Evolutionary conservation across 202 grass and related monocot species (phyloP).

Genomic region (Zizania palustris): DNA sequence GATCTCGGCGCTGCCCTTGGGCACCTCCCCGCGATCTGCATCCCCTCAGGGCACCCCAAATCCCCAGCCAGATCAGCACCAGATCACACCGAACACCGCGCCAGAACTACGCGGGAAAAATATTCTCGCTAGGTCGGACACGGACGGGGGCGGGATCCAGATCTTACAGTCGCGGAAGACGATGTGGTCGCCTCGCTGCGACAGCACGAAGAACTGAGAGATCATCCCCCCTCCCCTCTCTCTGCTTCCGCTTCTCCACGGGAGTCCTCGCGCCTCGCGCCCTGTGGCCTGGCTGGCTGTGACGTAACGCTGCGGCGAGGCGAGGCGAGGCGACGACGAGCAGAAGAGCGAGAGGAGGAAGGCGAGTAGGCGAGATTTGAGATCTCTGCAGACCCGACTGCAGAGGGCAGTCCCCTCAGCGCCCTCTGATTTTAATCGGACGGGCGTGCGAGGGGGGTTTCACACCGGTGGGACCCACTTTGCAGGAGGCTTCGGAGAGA

Average conservation of each 20-base stretch:
- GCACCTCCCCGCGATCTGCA: slow-evolving; percentile 91
- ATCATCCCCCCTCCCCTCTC: slow-evolving; percentile 53
- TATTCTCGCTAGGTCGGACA: slow-evolving; percentile 12
- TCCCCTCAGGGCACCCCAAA: not conserved
- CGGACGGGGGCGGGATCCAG: slow-evolving; percentile 37
- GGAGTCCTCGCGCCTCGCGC: not conserved
- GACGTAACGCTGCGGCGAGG: not conserved
- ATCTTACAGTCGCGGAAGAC: slow-evolving; percentile 94
- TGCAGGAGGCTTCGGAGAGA: too few species aligned
- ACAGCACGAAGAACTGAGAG: slow-evolving; percentile 97
- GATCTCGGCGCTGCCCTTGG: slow-evolving; percentile 96
- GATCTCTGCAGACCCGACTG: too few species aligned
- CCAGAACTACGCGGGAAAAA: not conserved
- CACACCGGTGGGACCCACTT: too few species aligned
- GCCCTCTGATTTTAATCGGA: too few species aligned
- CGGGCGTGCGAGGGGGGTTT: too few species aligned
- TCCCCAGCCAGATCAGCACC: slow-evolving; percentile 3
- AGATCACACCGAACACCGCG: not conserved
- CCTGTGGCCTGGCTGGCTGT: not conserved
- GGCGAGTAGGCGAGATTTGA: too few species aligned
- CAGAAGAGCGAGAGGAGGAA: slow-evolving; percentile 13
- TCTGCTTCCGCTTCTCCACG: too few species aligned
- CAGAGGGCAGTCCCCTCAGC: too few species aligned
- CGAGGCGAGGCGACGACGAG: slow-evolving; percentile 35
- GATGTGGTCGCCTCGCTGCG: slow-evolving; percentile 96